Evolutionary conservation across 1,139 yeast species (phyloP), one percentile per base, ranked within the genome.

Genomic region (Saccharomycopsis phalli): DNA sequence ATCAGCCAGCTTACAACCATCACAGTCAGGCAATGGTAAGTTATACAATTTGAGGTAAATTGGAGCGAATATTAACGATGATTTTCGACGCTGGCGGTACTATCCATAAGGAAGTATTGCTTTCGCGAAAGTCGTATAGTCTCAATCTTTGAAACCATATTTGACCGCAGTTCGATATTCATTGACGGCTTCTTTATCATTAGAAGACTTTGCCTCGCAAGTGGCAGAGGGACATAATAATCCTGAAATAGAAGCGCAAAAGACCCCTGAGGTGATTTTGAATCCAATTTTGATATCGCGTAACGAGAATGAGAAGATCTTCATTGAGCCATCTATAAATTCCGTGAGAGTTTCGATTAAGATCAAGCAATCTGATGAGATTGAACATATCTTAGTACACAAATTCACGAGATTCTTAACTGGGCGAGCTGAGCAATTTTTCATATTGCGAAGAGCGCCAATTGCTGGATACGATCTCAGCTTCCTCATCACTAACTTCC

Each of bases 301-400:
- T 63, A 91, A 93, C 58, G 97, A 88, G 57, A 81, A 86, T 55
- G 99, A 91, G 61, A 76, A 77, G 57, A 94, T 91, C 32, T 65
- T 91, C 52, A 91, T 91, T 53, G 99, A 91, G 60, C 88, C 97
- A 10, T 81, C 95, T 48, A 81, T 91, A 59, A 91, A 91, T 62
- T 82, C 95, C 1, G 78, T 81, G 21, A 74, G 98, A 56, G 81
- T 91, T 25, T 81, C 94, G 37, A 81, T 91, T 53, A 82, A 81
- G 58, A 91, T 91, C 61, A 91, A 91, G 60, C 98, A 91, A 61
- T 94, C 95, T 6, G 99, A 91, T 60, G 98, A 91, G 60, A 91
- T 93, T 57, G 99, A 91, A 63, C 82, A 77, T 53, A 87, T 91
- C 46, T 69, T 91, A 51, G 98, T 91, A 34, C 95, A 86, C 59